Percentiles rank a stretch among this genome's conserved stretches.
Conservation (phyloP, 148 eudicot species). For the Hydrangea macrophylla region DNA sequence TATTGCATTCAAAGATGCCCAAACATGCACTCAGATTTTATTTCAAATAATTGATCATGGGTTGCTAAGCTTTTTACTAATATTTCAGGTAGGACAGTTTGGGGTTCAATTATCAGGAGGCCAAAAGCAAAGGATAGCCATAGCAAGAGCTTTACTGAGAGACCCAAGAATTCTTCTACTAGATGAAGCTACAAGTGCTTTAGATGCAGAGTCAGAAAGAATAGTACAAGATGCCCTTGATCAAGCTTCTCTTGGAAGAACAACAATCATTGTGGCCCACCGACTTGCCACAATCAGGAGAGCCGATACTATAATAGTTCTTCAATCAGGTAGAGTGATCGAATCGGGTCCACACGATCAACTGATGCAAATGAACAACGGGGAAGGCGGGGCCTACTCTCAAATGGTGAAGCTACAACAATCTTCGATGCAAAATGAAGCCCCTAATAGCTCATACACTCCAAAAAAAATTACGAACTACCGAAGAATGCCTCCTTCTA, state of each 20-base stretch:
- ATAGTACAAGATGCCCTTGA: neutral
- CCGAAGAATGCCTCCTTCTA: neutral
- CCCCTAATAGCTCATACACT: neutral
- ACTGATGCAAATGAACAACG: conserved; percentile 1
- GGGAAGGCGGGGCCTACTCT: conserved; percentile 8
- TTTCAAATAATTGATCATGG: neutral
- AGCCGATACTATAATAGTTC: neutral
- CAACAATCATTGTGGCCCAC: neutral
- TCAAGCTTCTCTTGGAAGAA: neutral
- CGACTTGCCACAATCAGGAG: neutral
- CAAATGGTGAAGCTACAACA: conserved; percentile 20
- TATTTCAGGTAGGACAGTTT: conserved; percentile 1
- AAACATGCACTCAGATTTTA: no score
- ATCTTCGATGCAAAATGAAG: neutral
- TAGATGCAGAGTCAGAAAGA: neutral
- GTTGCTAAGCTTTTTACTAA: neutral
- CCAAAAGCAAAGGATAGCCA: neutral
- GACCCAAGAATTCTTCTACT: neutral
- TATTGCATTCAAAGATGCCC: no score
- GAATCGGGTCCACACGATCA: neutral
- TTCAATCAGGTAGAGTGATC: neutral
- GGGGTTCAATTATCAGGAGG: neutral
- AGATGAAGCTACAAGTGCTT: conserved; percentile 2
- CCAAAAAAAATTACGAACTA: neutral
- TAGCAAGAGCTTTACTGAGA: neutral